Conservation (phyloP, 192 early-diverging fungal species). For the Physocladia obscura region DNA sequence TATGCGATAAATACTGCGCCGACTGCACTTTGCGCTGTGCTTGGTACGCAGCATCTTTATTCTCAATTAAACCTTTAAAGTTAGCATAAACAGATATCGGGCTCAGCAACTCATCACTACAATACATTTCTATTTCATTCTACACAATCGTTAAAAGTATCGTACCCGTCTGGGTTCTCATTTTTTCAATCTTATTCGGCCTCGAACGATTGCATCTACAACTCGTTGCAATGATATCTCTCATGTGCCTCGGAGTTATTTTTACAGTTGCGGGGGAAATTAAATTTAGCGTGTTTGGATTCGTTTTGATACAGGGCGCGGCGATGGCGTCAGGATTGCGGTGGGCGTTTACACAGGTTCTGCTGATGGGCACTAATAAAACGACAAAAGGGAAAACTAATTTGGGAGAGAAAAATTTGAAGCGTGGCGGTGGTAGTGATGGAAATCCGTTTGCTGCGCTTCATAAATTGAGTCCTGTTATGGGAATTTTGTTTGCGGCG, state of each 20-base stretch:
- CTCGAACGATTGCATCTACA: conserved; percentile 71
- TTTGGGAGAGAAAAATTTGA: conserved; percentile 37
- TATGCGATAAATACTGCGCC: conserved; percentile 2
- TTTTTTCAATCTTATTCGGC: conserved; percentile 87
- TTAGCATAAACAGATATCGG: conserved; percentile 22
- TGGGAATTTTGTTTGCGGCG: conserved; percentile 64
- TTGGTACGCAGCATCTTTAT: too few species aligned
- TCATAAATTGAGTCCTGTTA: conserved; percentile 76
- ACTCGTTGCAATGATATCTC: conserved; percentile 69
- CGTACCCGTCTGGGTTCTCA: conserved; percentile 59
- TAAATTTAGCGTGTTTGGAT: conserved; percentile 76
- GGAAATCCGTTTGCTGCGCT: conserved; percentile 85
- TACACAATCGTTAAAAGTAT: conserved; percentile 72
- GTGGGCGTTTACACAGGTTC: conserved; percentile 85
- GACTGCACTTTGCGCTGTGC: conserved; percentile 23
- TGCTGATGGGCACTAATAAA: conserved; percentile 36
- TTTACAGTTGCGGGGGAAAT: conserved; percentile 74
- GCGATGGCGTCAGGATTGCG: conserved; percentile 82
- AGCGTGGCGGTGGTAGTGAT: conserved; percentile 67
- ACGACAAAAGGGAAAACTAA: conserved; percentile 1
- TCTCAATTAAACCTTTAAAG: too few species aligned
- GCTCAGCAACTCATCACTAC: conserved; percentile 29
- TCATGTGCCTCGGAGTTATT: conserved; percentile 81
- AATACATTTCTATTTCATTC: conserved; percentile 84
- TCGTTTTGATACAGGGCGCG: conserved; percentile 71